A percentile compares a stretch with the other conserved stretches of the same genome.
Evolutionary conservation across 2,329 filamentous ascomycete species (phyloP).

Genomic region (Trichoderma sp.): DNA sequence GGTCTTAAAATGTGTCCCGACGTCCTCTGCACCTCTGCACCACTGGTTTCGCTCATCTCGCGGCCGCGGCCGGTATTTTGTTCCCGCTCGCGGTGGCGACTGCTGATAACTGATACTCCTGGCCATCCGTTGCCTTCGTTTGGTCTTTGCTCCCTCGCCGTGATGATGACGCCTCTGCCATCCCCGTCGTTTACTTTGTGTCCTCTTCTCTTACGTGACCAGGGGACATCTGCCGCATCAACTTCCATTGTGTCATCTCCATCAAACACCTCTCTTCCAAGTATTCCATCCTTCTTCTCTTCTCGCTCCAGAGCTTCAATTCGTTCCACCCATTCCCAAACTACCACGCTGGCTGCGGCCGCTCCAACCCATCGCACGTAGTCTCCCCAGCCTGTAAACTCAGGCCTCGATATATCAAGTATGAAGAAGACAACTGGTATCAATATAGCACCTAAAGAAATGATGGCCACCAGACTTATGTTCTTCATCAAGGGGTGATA

Average conservation of each 20-base stretch:
- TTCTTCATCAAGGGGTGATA: slow-evolving; percentile 91
- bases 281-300: slow-evolving; percentile 89
- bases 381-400: slow-evolving; percentile 89
- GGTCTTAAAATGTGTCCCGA: slow-evolving; percentile 50
- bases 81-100: slow-evolving; percentile 34
- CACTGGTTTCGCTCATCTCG: slow-evolving; percentile 32
- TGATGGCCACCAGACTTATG: slow-evolving; percentile 76
- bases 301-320: slow-evolving; percentile 92
- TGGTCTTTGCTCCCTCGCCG: slow-evolving; percentile 30
- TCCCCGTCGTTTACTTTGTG: slow-evolving; percentile 37
- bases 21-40: slow-evolving; percentile 37
- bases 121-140: slow-evolving; percentile 37
- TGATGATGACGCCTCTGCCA: slow-evolving; percentile 25
- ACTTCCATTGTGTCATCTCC: slow-evolving; percentile 88
- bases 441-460: slow-evolving; percentile 80
- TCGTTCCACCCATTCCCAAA: slow-evolving; percentile 97
- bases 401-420: slow-evolving; percentile 81
- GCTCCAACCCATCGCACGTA: slow-evolving; percentile 97
- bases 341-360: slow-evolving; percentile 90
- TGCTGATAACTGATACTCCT: slow-evolving; percentile 36
- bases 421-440: slow-evolving; percentile 94
- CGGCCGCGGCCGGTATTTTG: slow-evolving; percentile 29
- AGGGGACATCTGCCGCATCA: slow-evolving; percentile 55
- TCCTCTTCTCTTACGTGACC: slow-evolving; percentile 48
- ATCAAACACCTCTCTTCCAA: slow-evolving; percentile 89